A percentile compares a stretch with the other conserved stretches of the same genome.
Evolutionary conservation across 768 basidiomycete species (phyloP).

Genomic region (Phaeolepiota aurea): DNA sequence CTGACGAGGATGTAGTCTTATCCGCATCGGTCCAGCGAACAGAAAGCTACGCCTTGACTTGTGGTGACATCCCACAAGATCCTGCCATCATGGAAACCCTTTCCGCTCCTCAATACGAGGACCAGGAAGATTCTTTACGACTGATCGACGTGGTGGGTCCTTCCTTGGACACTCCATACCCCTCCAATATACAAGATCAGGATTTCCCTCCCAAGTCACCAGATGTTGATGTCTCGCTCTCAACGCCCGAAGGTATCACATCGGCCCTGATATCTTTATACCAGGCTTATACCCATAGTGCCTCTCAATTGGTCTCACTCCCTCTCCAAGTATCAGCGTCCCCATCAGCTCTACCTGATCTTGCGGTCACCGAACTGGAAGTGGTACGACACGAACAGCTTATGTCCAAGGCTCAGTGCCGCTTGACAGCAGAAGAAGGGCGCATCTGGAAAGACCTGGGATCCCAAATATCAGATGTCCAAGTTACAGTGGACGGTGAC

Average conservation of each 20-base stretch:
- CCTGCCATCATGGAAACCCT: too few relatives aligned
- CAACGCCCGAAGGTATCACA: neutral
- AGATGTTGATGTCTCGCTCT: slow-evolving; percentile 4
- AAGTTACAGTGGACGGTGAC: neutral
- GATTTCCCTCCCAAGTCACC: slow-evolving; percentile 5
- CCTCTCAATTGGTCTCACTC: slow-evolving; percentile 34
- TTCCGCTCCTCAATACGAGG: too few relatives aligned
- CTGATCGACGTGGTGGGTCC: too few relatives aligned
- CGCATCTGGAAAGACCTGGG: slow-evolving; percentile 45
- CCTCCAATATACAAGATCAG: slow-evolving; percentile 4
- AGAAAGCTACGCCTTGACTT: too few relatives aligned
- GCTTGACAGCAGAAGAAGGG: slow-evolving; percentile 54
- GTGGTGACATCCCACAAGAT: too few relatives aligned
- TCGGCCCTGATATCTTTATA: slow-evolving; percentile 38
- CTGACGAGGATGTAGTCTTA: too few relatives aligned
- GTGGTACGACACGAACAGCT: slow-evolving; percentile 32
- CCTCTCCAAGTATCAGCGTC: slow-evolving; percentile 11
- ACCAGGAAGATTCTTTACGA: too few relatives aligned
- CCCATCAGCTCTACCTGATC: slow-evolving; percentile 6
- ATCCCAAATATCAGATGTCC: slow-evolving; percentile 6
- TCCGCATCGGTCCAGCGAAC: too few relatives aligned
- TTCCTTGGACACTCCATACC: neutral
- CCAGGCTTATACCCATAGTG: slow-evolving; percentile 36
- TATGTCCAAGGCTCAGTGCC: slow-evolving; percentile 56
- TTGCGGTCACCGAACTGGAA: slow-evolving; percentile 17